Base-by-base conservation (phyloP, 345 rosid genomes). In the Alliaria petiolata region DNA sequence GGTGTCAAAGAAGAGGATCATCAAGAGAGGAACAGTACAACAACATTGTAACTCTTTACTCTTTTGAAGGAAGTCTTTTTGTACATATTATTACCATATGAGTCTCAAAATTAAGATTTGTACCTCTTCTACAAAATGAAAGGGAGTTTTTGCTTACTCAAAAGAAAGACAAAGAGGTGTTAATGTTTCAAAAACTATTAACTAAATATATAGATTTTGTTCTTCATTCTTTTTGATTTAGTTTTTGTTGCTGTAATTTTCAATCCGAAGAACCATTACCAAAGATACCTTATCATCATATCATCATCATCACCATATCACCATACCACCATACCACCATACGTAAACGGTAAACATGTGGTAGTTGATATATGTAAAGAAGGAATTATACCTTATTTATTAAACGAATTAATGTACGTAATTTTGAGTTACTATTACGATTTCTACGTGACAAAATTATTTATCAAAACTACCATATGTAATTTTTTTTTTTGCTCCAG, bases 1-100 rank as follows among this genome's bases (percentile, higher is more conserved):
- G 74, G 82, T 76, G 58, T 72, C 25, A 82, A 72, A 78, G 87
- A 82, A 67, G 65, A 25, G 39, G 74, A 74, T 71, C 79, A 73
- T 76, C 65, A 62, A 54, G 70, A 62, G 28, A 66, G 31, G 20
- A 58, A 31, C 31, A 51, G 3, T 40, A 47, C 60, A 38, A 38
- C 47, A 33, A 47, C 30, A 20, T 30, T 62, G 70, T 75, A 68
- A 36, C 64, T 58, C 38, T 22, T 33, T 7, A 43, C 42, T 38
- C 49, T 9, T 55, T 71, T 36, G 38, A 25, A 71, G 7, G 39
- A 33, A 26, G 20, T 45, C 0, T 65, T 63, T 38, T 38, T 57
- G 77, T 73, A 65, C 45, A 73, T 73, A 71, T 42, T 49, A 19
- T 38, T 50, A 20, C 55, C 53, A 51, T 43, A 52, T 62, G 62